Percentiles rank a stretch among this genome's conserved stretches.
Evolutionary conservation across 106 monocot genomes (phyloP).

Genomic region (Acorus calamus): DNA sequence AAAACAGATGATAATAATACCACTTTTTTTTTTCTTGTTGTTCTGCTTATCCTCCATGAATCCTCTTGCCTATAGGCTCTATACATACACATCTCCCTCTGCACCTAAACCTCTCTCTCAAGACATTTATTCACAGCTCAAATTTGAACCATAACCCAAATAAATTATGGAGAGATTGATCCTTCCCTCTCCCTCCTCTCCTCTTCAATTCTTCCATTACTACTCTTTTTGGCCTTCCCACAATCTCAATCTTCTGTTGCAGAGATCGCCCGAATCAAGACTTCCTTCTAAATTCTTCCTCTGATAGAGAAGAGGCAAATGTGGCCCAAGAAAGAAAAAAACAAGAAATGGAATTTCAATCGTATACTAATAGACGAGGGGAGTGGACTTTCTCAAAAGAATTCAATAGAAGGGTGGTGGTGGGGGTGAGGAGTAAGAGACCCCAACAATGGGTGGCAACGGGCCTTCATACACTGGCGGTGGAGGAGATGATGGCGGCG

Average conservation of each 20-base stretch:
- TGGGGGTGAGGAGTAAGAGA: conserved; percentile 44
- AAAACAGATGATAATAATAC: too few relatives aligned
- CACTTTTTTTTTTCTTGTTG: too few relatives aligned
- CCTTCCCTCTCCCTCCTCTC: background rate
- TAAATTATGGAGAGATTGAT: conserved; percentile 3
- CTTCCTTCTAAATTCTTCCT: too few relatives aligned
- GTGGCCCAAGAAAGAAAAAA: conserved; percentile 1
- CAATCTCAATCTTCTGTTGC: background rate
- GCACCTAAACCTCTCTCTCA: too few relatives aligned
- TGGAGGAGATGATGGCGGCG: background rate
- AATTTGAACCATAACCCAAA: conserved; percentile 1
- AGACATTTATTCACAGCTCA: conserved; percentile 33
- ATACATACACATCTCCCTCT: too few relatives aligned
- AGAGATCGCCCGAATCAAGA: too few relatives aligned
- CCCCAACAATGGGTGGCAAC: conserved; percentile 36
- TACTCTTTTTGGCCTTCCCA: background rate
- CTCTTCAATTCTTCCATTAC: background rate
- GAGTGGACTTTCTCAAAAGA: conserved; percentile 18
- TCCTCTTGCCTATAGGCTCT: too few relatives aligned
- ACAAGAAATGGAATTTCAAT: conserved; percentile 6
- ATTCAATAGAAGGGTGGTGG: conserved; percentile 42
- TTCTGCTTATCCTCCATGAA: too few relatives aligned
- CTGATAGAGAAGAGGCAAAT: background rate
- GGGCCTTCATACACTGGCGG: conserved; percentile 31
- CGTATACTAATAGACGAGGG: background rate